These are phyloP conservation scores for Coleophoma eucalyptorum DNA, from an alignment of 2,329 filamentous ascomycete species.

Conservation along the genomic window DNA sequence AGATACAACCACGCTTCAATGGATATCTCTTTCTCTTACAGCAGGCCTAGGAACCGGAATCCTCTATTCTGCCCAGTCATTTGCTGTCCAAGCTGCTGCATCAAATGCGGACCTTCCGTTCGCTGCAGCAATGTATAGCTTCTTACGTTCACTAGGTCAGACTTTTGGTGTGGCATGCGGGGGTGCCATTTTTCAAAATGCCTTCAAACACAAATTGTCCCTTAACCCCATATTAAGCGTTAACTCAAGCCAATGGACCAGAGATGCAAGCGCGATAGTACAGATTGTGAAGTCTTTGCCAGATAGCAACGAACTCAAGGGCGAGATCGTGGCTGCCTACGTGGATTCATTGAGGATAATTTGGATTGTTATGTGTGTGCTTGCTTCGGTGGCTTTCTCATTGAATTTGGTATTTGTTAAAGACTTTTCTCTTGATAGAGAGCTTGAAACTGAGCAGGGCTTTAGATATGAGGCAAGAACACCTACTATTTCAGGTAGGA, in stretches of 20 bases:
- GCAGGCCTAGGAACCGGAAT: conserved; percentile 57
- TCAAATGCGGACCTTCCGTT: conserved; percentile 50
- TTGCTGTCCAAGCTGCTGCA: conserved; percentile 57
- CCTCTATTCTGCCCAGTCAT: conserved; percentile 55
- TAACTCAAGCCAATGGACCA: not conserved
- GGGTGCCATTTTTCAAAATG: conserved; percentile 65
- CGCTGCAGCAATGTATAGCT: conserved; percentile 59
- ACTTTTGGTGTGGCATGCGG: conserved; percentile 60
- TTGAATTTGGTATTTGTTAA: too few relatives aligned
- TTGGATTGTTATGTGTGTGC: too few relatives aligned
- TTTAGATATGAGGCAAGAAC: too few relatives aligned
- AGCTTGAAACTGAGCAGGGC: too few relatives aligned
- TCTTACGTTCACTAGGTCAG: conserved; percentile 62
- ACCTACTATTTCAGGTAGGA: too few relatives aligned
- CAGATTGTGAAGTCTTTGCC: not conserved
- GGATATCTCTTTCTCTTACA: conserved; percentile 57
- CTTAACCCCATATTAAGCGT: conserved; percentile 1
- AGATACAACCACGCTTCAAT: conserved; percentile 43
- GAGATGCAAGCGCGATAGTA: not conserved
- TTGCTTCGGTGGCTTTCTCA: too few relatives aligned
- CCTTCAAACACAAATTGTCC: conserved; percentile 13
- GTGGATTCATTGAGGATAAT: not conserved
- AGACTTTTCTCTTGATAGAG: too few relatives aligned
- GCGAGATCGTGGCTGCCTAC: not conserved
- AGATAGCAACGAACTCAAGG: not conserved